Conservation (phyloP, 1,284 basidiomycete species). For the Neolentinus lepideus region DNA sequence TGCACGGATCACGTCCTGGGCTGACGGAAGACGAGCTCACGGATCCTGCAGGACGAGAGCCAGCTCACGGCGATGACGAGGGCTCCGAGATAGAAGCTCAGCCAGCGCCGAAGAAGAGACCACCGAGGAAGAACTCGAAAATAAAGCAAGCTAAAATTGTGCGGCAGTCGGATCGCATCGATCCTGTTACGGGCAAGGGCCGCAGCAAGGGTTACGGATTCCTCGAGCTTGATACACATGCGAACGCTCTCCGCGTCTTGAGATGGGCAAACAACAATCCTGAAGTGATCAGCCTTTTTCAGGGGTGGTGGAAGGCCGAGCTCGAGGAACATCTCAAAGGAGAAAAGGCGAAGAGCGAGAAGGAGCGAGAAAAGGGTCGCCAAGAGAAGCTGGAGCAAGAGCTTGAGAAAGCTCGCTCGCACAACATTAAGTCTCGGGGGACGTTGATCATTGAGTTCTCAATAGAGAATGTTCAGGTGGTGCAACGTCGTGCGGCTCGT, state of each 20-base stretch:
- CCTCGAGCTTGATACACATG: constrained; percentile 83
- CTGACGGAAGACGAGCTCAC: constrained; percentile 73
- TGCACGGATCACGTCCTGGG: constrained; percentile 48
- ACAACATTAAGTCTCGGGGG: constrained; percentile 39
- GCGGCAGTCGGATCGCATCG: constrained; percentile 80
- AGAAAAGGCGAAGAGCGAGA: constrained; percentile 43
- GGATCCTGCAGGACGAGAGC: constrained; percentile 21
- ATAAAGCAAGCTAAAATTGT: constrained; percentile 91
- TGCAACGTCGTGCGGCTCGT: constrained; percentile 55
- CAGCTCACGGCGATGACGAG: constrained; percentile 20
- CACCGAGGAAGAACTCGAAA: constrained; percentile 44
- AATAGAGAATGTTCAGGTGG: constrained; percentile 88
- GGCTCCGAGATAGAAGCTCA: constrained; percentile 19
- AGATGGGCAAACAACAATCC: constrained; percentile 93
- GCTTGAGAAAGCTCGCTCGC: constrained; percentile 36
- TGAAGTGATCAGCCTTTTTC: constrained; percentile 56
- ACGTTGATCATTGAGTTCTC: constrained; percentile 87
- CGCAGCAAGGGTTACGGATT: constrained; percentile 95
- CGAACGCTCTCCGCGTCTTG: constrained; percentile 86
- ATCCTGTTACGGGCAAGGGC: constrained; percentile 81
- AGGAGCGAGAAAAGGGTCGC: constrained; percentile 39
- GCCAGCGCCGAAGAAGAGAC: constrained; percentile 21
- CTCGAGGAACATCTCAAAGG: constrained; percentile 60
- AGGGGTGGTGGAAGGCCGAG: constrained; percentile 82
- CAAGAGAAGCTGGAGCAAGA: constrained; percentile 56